A percentile compares a stretch with the other conserved stretches of the same genome.
Conservation (phyloP, 257 asterid species). For the Solanum pimpinellifolium region DNA sequence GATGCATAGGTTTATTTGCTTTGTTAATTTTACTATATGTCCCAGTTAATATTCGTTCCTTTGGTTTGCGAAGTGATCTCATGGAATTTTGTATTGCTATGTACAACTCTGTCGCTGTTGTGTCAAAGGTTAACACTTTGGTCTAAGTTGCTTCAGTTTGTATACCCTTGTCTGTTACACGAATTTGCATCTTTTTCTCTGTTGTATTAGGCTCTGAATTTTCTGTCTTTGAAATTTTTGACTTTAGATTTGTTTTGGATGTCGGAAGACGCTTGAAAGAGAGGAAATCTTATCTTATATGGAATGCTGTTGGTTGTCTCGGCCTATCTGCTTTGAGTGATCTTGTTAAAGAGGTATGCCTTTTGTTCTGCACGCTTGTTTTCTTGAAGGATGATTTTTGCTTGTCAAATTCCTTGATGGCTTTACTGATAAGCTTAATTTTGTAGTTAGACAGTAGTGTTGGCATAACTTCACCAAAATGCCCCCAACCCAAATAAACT, state of each 20-base stretch:
- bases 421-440: neutral
- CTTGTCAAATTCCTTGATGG: neutral
- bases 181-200: neutral
- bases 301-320: constrained; percentile 80
- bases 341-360: constrained; percentile 73
- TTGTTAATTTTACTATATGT: neutral
- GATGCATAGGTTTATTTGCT: neutral
- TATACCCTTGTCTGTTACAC: neutral
- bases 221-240: constrained; percentile 3
- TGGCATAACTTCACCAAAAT: neutral
- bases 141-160: neutral
- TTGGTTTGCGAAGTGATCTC: neutral
- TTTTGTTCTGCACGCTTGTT: neutral
- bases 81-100: neutral
- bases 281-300: constrained; percentile 70
- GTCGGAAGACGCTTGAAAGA: constrained; percentile 69
- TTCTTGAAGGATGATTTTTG: neutral
- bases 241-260: constrained; percentile 53
- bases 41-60: neutral
- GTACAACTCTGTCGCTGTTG: neutral
- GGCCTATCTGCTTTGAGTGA: constrained; percentile 76
- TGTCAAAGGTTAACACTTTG: neutral
- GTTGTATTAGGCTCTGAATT: neutral
- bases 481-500: neutral
- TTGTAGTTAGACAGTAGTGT: neutral